Evolutionary conservation across 768 basidiomycete genomes (phyloP), one percentile per base, ranked within the genome.

Genomic region (Amanita thiersii): DNA sequence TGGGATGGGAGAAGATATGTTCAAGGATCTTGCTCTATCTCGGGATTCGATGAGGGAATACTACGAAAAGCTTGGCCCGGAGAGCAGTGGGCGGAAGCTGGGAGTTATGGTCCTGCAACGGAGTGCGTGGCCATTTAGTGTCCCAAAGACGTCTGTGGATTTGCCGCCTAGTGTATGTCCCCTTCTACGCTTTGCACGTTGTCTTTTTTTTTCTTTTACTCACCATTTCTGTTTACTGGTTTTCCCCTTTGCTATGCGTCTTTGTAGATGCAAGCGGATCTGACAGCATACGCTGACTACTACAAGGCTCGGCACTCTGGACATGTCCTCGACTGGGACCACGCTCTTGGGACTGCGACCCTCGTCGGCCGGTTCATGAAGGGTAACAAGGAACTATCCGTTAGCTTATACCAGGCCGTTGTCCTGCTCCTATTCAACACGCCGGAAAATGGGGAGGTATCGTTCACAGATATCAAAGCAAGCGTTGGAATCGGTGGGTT

Each of bases 1-100:
- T 54, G 86, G 84, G 5, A 86, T 85, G 65, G 90, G 91, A 37
- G 88, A 91, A 52, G 79, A 89, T 29, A 94, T 98, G 94, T 94
- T 97, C 66, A 91, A 81, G 46, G 92, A 94, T 54, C 65, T 94
- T 2, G 75, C 77, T 0, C 64, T 89, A 12, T 93, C 89, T 1
- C 61, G 77, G 39, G 89, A 93, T 43, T 56, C 77, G 15, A 75
- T 89, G 71, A 56, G 59, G 0, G 82, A 83, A 46, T 87, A 79
- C 59, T 72, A 79, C 44, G 52, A 62, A 19, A 69, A 73, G 50
- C 50, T 72, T 25, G 36, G 57, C 7, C 50, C 59, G 40, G 56
- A 61, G 19, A 68, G 57, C 43, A 45, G 62, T 0, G 68, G 65
- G 4, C 65, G 63, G 44, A 79, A 72, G 47, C 62, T 92, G 25